Evolutionary conservation across 192 early-diverging fungal genomes (phyloP), one percentile per base, ranked within the genome.

Genomic region (Cladochytrium replicatum): DNA sequence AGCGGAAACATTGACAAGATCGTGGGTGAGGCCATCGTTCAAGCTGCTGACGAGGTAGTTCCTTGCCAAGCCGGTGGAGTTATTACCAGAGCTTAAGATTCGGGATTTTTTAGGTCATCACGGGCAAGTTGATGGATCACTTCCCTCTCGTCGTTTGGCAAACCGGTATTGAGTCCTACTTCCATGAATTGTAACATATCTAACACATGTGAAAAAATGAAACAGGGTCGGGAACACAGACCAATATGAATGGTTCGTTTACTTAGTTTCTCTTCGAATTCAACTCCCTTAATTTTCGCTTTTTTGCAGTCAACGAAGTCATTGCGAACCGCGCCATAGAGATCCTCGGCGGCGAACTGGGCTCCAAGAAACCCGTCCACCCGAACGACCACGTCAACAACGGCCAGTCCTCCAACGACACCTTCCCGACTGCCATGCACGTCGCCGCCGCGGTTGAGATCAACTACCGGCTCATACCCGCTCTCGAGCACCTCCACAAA

Each of bases 331-430:
- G 96, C 32, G 96, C 96, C 22, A 95, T 91, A 55, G 89, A 99
- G 68, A 72, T 97, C 29, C 65, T 97, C 30, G 72, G 72, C 25
- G 92, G 89, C 44, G 82, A 90, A 62, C 75, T 92, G 37, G 94
- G 94, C 44, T 78, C 71, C 67, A 91, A 98, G 82, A 82, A 76
- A 50, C 91, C 91, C 13, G 91, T 99, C 29, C 96, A 99, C 64
- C 96, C 96, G 29, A 99, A 99, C 69, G 96, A 99, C 71, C 92
- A 96, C 48, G 93, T 97, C 60, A 99, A 99, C 80, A 94, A 91
- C 80, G 85, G 86, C 48, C 93, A 97, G 69, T 91, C 89, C 32
- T 93, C 91, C 40, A 99, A 99, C 63, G 95, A 99, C 61, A 93
- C 93, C 43, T 99, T 99, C 81, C 96, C 96, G 22, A 97, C 93